phyloP scores from a whole-genome alignment of 164 flowering plant species.

The Tinospora cordifolia region DNA sequence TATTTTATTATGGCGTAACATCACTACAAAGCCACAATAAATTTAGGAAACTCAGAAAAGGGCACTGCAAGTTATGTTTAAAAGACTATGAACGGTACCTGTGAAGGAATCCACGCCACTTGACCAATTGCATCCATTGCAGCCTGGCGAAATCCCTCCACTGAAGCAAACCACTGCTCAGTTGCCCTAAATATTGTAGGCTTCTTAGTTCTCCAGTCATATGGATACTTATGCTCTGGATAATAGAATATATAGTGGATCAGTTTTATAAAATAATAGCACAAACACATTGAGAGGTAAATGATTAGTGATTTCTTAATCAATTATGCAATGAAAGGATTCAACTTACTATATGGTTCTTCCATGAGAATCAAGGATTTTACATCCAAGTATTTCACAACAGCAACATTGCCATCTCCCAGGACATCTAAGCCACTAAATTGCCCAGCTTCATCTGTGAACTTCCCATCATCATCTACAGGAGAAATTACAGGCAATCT shows the following conservation, averaged over 20 bases:
- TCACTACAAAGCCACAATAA: not conserved
- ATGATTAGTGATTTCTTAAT: not conserved
- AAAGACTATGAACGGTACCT: conserved; percentile 38
- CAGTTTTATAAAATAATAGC: conserved; percentile 1
- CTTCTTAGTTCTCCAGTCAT: conserved; percentile 98
- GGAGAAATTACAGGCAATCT: conserved; percentile 79
- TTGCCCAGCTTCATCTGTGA: conserved; percentile 87
- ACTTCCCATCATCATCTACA: conserved; percentile 88
- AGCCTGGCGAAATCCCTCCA: conserved; percentile 82
- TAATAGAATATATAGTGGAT: conserved; percentile 4
- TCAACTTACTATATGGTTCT: conserved; percentile 78
- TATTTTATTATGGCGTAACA: not conserved
- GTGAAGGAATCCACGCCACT: conserved; percentile 81
- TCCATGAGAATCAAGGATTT: conserved; percentile 57
- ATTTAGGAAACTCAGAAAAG: not conserved
- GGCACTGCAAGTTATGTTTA: not conserved
- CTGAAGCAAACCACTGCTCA: conserved; percentile 99
- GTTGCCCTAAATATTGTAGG: conserved; percentile 99
- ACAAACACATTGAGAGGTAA: not conserved
- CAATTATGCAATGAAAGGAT: conserved; percentile 6
- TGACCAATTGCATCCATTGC: conserved; percentile 72
- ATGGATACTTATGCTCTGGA: conserved; percentile 92
- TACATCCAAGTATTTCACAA: conserved; percentile 66
- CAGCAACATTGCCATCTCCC: conserved; percentile 81
- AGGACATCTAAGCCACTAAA: conserved; percentile 91